Evolutionary conservation across 2,329 filamentous ascomycete genomes (phyloP).

Genomic region (Penicillium psychrosexuale): DNA sequence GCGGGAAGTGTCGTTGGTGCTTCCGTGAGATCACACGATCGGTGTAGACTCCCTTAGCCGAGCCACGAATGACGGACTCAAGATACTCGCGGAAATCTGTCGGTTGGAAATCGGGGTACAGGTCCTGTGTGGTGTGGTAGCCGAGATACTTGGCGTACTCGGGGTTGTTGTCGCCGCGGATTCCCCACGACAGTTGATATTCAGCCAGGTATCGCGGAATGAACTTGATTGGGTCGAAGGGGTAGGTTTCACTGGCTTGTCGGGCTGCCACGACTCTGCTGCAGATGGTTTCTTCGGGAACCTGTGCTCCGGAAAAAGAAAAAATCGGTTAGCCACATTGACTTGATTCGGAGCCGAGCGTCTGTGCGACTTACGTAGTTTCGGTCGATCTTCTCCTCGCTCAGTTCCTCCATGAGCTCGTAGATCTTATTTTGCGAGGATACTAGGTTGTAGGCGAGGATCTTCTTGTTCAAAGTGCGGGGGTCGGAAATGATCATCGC

Average conservation of each 20-base stretch:
- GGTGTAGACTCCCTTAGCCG: slow-evolving; percentile 37
- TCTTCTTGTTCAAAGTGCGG: slow-evolving; percentile 53
- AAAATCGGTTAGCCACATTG: slow-evolving; percentile 12
- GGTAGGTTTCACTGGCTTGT: slow-evolving; percentile 37
- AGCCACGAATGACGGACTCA: slow-evolving; percentile 42
- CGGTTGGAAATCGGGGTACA: slow-evolving; percentile 53
- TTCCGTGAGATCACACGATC: slow-evolving; percentile 37
- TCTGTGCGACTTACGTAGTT: slow-evolving; percentile 34
- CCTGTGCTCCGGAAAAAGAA: slow-evolving; percentile 20
- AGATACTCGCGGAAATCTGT: slow-evolving; percentile 42
- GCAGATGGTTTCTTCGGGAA: slow-evolving; percentile 36
- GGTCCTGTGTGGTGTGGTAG: slow-evolving; percentile 51
- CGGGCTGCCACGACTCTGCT: slow-evolving; percentile 34
- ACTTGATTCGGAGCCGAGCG: background rate
- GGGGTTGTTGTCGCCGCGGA: slow-evolving; percentile 54
- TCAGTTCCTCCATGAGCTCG: slow-evolving; percentile 46
- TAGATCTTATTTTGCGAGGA: slow-evolving; percentile 49
- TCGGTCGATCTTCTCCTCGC: slow-evolving; percentile 48
- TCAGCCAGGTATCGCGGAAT: slow-evolving; percentile 40
- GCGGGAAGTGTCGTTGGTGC: slow-evolving; percentile 36
- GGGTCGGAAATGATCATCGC: slow-evolving; percentile 52
- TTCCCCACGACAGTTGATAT: slow-evolving; percentile 47
- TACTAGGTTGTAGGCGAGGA: slow-evolving; percentile 51
- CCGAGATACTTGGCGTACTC: slow-evolving; percentile 55
- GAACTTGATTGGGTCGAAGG: slow-evolving; percentile 37